A percentile compares a stretch with the other conserved stretches of the same genome.
Conservation (phyloP, 306 rosid species). For the Echinosophora koreensis region DNA sequence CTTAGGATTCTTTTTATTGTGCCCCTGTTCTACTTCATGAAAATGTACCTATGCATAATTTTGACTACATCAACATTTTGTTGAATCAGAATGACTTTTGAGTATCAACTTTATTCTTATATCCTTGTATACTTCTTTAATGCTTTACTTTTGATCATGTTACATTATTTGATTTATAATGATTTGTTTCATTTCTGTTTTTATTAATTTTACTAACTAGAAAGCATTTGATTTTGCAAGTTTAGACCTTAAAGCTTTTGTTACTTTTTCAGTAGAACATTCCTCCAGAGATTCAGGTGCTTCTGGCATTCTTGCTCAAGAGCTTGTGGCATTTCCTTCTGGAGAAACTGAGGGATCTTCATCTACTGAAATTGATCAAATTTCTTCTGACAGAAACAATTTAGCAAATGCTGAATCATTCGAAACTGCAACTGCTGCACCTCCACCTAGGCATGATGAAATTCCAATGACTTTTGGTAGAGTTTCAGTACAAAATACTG, state of each 20-base stretch:
- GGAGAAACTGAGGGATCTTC: conserved; percentile 51
- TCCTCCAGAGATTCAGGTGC: conserved; percentile 51
- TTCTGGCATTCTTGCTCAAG: conserved; percentile 53
- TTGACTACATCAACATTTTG: conserved; percentile 27
- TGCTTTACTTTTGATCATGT: conserved; percentile 16
- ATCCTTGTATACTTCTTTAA: conserved; percentile 30
- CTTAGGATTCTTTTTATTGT: conserved; percentile 21
- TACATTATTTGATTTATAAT: conserved; percentile 17
- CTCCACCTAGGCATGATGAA: conserved; percentile 47
- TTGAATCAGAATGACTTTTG: conserved; percentile 31
- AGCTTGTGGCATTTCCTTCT: conserved; percentile 53
- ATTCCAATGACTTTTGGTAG: conserved; percentile 45
- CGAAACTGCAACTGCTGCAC: conserved; percentile 47
- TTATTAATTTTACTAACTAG: conserved; percentile 19
- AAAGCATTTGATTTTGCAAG: conserved; percentile 38
- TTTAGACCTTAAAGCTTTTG: conserved; percentile 24
- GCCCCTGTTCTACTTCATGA: not conserved
- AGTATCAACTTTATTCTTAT: conserved; percentile 24
- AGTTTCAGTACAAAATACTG: conserved; percentile 49
- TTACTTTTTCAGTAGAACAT: conserved; percentile 67
- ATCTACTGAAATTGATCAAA: conserved; percentile 48
- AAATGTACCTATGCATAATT: conserved; percentile 26
- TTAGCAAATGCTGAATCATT: conserved; percentile 54
- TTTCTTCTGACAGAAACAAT: conserved; percentile 50
- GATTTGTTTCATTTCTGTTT: conserved; percentile 38